A percentile compares a stretch with the other conserved stretches of the same genome.
These are phyloP conservation scores for Trichoderma polysporum DNA, from an alignment of 2,329 filamentous ascomycete genomes.

Conservation along the genomic window DNA sequence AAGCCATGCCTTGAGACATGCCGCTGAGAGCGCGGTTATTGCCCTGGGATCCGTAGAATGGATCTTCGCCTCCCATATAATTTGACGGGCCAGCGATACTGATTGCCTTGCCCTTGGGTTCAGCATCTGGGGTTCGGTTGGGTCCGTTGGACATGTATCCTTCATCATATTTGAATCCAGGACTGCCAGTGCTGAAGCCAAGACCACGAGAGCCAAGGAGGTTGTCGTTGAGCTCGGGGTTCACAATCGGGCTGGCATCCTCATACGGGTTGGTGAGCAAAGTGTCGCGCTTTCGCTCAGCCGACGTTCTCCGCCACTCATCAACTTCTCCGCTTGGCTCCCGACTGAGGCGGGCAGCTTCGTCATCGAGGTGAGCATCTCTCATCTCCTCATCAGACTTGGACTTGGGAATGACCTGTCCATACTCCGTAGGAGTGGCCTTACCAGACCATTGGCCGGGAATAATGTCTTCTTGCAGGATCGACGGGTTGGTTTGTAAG, in stretches of 20 bases:
- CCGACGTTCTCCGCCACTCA: constrained; percentile 63
- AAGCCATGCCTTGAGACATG: constrained; percentile 87
- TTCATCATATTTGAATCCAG: constrained; percentile 69
- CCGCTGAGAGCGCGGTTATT: constrained; percentile 74
- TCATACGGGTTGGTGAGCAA: constrained; percentile 68
- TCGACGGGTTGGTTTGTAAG: constrained; percentile 79
- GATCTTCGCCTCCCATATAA: constrained; percentile 56
- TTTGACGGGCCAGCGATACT: constrained; percentile 53
- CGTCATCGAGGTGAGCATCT: constrained; percentile 38
- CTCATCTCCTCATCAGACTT: constrained; percentile 37
- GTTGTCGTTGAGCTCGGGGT: constrained; percentile 52
- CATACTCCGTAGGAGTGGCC: constrained; percentile 47
- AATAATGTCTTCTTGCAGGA: constrained; percentile 61
- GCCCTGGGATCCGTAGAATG: constrained; percentile 60
- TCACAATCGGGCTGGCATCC: constrained; percentile 61
- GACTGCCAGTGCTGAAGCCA: constrained; percentile 55
- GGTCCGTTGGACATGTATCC: constrained; percentile 82
- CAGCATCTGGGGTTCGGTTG: constrained; percentile 53
- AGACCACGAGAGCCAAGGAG: constrained; percentile 45
- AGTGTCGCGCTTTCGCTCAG: constrained; percentile 64
- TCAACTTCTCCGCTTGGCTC: constrained; percentile 59
- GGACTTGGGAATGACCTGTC: constrained; percentile 28
- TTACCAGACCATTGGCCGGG: constrained; percentile 56
- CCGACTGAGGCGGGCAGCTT: constrained; percentile 52
- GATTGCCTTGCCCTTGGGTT: constrained; percentile 57